Percentiles rank a stretch among this genome's conserved stretches.
Evolutionary conservation across 164 flowering plant genomes (phyloP).

Genomic region (Vitis labrusca): DNA sequence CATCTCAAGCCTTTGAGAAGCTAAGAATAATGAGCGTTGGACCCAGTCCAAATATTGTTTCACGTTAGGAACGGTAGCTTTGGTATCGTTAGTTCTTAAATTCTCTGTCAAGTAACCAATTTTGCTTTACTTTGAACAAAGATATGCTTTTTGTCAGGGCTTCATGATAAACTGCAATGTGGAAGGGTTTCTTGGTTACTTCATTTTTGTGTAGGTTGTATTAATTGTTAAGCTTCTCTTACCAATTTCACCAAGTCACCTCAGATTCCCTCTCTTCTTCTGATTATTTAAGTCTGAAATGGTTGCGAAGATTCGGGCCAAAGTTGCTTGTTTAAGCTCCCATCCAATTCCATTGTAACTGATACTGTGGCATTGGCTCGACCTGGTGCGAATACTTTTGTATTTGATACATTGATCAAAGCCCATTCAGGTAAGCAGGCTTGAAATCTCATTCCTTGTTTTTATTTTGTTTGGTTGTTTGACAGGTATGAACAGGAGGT

Average conservation of each 20-base stretch:
- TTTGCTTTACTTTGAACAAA: not conserved
- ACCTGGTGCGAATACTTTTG: no score
- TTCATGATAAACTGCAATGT: not conserved
- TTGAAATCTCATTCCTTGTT: no score
- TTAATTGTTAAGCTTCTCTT: not conserved
- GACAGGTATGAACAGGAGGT: no score
- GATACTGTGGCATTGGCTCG: no score
- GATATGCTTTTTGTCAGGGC: not conserved
- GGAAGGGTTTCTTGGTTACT: not conserved
- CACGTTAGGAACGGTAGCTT: not conserved
- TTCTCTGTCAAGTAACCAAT: conserved; percentile 8
- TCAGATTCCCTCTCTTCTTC: conserved; percentile 3
- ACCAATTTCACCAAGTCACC: conserved; percentile 11
- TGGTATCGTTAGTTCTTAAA: conserved; percentile 8
- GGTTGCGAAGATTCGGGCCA: not conserved
- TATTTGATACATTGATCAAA: no score
- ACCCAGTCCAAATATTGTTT: not conserved
- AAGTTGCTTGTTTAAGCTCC: no score
- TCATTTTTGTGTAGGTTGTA: not conserved
- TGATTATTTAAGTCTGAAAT: not conserved
- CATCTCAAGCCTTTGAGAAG: no score
- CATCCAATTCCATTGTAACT: no score
- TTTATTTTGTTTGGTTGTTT: no score
- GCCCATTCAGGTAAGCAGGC: no score
- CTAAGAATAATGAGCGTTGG: no score